Percentiles rank a stretch among this genome's conserved stretches.
These are phyloP conservation scores for Prillingera fragicola DNA, from an alignment of 1,284 basidiomycete genomes.

Conservation along the genomic window DNA sequence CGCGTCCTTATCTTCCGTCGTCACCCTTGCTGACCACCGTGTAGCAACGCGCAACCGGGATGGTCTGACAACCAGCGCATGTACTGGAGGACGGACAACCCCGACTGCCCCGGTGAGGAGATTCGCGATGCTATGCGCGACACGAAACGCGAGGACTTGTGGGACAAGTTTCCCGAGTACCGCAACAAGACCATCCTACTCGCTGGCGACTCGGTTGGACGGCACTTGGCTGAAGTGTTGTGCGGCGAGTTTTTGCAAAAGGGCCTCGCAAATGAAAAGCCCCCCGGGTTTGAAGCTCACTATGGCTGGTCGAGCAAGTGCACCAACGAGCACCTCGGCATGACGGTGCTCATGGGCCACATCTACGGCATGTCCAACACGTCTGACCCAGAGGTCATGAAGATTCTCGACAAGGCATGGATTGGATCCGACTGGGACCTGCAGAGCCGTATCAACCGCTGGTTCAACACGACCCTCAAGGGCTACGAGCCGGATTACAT, in stretches of 20 bases:
- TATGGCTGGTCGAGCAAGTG: constrained; percentile 1
- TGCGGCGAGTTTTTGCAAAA: neutral
- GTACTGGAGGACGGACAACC: constrained; percentile 1
- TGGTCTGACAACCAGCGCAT: neutral
- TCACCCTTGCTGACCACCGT: too few species aligned
- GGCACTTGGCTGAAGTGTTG: neutral
- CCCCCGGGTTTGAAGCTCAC: neutral
- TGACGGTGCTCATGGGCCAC: constrained; percentile 1
- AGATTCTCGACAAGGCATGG: constrained; percentile 4
- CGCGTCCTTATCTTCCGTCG: too few species aligned
- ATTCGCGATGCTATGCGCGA: neutral
- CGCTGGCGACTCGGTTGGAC: constrained; percentile 3
- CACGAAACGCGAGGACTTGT: neutral
- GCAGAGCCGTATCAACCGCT: constrained; percentile 1
- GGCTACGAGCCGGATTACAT: constrained; percentile 2
- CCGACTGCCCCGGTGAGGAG: neutral
- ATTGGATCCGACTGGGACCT: constrained; percentile 4
- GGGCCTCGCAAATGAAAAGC: neutral
- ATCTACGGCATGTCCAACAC: constrained; percentile 7
- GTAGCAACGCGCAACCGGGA: constrained; percentile 1
- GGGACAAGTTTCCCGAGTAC: constrained; percentile 2
- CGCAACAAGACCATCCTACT: constrained; percentile 3
- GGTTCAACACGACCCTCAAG: constrained; percentile 1
- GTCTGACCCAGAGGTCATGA: constrained; percentile 1
- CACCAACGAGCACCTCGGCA: neutral